Conservation (phyloP, 352 stramenopile species). For the Phytopythium kandeliae region DNA sequence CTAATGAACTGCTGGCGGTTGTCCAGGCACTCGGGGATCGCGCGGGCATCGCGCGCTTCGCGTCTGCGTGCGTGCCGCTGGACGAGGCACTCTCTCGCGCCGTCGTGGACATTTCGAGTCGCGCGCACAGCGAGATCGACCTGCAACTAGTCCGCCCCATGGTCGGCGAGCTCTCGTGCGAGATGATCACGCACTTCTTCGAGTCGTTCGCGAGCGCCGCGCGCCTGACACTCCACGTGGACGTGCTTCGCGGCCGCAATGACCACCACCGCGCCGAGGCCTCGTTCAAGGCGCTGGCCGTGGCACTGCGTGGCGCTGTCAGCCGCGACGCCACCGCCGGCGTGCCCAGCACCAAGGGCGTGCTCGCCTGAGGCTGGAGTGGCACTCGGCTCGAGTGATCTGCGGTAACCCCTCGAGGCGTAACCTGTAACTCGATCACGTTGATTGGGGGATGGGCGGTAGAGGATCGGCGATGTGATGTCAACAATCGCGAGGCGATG, state of each 20-base stretch:
- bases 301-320: constrained; percentile 82
- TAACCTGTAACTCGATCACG: too few relatives aligned
- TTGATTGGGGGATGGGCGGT: too few relatives aligned
- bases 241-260: constrained; percentile 88
- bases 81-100: constrained; percentile 89
- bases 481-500: background rate
- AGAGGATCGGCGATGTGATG: too few relatives aligned
- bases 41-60: constrained; percentile 86
- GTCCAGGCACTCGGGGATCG: constrained; percentile 82
- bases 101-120: constrained; percentile 94
- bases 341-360: constrained; percentile 90
- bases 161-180: constrained; percentile 84
- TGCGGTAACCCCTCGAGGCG: too few relatives aligned
- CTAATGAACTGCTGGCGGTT: background rate
- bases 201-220: constrained; percentile 92
- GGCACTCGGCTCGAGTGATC: too few relatives aligned
- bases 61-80: constrained; percentile 82
- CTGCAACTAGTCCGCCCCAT: constrained; percentile 81
- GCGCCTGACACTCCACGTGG: constrained; percentile 90
- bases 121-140: constrained; percentile 88
- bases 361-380: constrained; percentile 51
- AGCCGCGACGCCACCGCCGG: constrained; percentile 71
- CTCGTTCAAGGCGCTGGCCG: constrained; percentile 89
- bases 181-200: constrained; percentile 96
- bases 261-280: constrained; percentile 91